Percentiles rank a stretch among this genome's conserved stretches.
Evolutionary conservation across 345 rosid genomes (phyloP).

Genomic region (Gossypium bickii): DNA sequence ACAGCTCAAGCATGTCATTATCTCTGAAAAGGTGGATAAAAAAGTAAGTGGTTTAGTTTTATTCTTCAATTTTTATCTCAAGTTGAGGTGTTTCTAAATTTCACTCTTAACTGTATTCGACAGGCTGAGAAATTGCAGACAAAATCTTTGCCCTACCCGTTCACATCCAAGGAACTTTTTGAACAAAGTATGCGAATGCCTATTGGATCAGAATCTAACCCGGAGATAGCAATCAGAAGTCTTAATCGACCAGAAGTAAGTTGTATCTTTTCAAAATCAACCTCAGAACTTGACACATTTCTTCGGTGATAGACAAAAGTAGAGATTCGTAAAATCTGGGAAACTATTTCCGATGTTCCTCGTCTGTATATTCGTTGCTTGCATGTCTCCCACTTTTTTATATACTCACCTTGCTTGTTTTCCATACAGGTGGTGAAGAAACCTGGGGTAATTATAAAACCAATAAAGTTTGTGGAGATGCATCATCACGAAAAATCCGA

Average conservation of each 20-base stretch:
- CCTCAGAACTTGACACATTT: background rate
- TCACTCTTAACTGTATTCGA: slow-evolving; percentile 17
- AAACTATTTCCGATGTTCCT: background rate
- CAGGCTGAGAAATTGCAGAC: slow-evolving; percentile 82
- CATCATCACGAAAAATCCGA: slow-evolving; percentile 51
- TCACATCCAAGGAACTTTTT: slow-evolving; percentile 68
- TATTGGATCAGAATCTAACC: slow-evolving; percentile 87
- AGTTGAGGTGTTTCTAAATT: background rate
- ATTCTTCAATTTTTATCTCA: slow-evolving; percentile 1
- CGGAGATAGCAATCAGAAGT: slow-evolving; percentile 58
- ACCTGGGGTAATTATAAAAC: slow-evolving; percentile 70
- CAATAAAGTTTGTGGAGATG: slow-evolving; percentile 65
- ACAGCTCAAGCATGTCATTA: slow-evolving; percentile 63
- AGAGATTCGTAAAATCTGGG: background rate
- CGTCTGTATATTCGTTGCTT: background rate
- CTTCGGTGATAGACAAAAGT: background rate
- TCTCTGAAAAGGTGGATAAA: slow-evolving; percentile 82
- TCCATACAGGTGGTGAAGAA: slow-evolving; percentile 68
- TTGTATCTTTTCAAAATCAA: background rate
- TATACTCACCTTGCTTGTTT: background rate
- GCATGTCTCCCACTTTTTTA: background rate
- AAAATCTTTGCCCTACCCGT: slow-evolving; percentile 72
- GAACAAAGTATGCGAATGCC: slow-evolving; percentile 92
- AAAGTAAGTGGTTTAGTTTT: slow-evolving; percentile 44
- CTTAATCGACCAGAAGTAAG: slow-evolving; percentile 79